phyloP scores from a whole-genome alignment of 2,329 filamentous ascomycete species.

The Apiospora saccharicola region DNA sequence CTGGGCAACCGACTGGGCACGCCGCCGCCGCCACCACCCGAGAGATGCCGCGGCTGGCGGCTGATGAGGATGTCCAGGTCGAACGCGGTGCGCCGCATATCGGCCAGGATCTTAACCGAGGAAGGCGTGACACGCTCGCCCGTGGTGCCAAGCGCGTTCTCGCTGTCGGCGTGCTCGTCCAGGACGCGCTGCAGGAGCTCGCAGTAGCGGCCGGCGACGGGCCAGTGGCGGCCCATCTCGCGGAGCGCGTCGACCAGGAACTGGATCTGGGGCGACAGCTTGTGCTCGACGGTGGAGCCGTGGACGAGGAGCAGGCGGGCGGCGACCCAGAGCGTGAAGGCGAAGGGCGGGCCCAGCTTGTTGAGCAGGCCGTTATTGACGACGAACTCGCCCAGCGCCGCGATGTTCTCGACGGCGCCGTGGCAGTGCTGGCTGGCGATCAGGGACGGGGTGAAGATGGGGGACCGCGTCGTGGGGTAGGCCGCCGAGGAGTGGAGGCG shows the following conservation, averaged over 20 bases:
- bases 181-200: conserved; percentile 82
- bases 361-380: conserved; percentile 76
- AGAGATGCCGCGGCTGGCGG: conserved; percentile 68
- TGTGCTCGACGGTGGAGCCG: conserved; percentile 87
- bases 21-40: conserved; percentile 28
- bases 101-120: conserved; percentile 84
- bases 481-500: conserved; percentile 90
- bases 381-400: conserved; percentile 80
- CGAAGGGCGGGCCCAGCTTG: conserved; percentile 88
- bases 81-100: conserved; percentile 90
- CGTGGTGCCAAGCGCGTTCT: conserved; percentile 58
- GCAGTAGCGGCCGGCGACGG: conserved; percentile 83
- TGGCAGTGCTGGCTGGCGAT: conserved; percentile 85
- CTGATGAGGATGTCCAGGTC: conserved; percentile 91
- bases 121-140: conserved; percentile 80
- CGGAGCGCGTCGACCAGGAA: conserved; percentile 84
- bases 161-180: conserved; percentile 83
- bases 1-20: conserved; percentile 56
- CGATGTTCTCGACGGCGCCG: conserved; percentile 82
- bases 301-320: conserved; percentile 88
- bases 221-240: conserved; percentile 85
- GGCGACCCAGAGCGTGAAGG: conserved; percentile 91
- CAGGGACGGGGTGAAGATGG: conserved; percentile 89
- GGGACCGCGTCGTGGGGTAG: conserved; percentile 87
- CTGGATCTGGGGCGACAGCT: conserved; percentile 78